phyloP scores from a whole-genome alignment of 225 moss, liverwort and hornwort genomes.

The Sphagnum tenellum region DNA sequence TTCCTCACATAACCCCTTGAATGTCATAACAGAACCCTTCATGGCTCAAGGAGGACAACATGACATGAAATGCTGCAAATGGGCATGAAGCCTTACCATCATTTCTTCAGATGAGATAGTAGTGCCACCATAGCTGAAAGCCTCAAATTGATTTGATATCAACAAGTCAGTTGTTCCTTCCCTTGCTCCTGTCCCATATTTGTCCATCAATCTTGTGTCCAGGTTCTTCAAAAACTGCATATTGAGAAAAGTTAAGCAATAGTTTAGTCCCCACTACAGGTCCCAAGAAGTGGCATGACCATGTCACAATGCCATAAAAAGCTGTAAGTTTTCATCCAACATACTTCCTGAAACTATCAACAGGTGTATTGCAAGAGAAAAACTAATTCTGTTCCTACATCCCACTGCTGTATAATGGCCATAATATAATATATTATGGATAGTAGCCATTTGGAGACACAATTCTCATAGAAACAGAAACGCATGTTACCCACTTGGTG shows the following conservation, averaged over 20 bases:
- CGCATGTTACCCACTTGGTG: too few relatives aligned
- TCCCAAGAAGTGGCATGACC: too few relatives aligned
- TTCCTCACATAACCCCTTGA: not conserved
- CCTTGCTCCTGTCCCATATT: conserved; percentile 17
- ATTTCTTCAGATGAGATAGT: conserved; percentile 53
- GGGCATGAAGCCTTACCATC: conserved; percentile 19
- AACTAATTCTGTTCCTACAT: not conserved
- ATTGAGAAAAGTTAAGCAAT: too few relatives aligned
- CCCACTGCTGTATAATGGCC: conserved; percentile 5
- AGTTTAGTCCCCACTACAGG: too few relatives aligned
- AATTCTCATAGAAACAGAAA: too few relatives aligned
- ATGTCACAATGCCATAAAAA: too few relatives aligned
- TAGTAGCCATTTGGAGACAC: too few relatives aligned
- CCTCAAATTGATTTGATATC: conserved; percentile 36
- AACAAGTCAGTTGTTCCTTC: conserved; percentile 41
- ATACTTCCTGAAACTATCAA: too few relatives aligned
- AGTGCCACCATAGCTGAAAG: conserved; percentile 52
- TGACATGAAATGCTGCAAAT: not conserved
- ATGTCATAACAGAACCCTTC: not conserved
- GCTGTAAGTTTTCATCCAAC: too few relatives aligned
- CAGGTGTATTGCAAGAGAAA: too few relatives aligned
- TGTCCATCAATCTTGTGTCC: conserved; percentile 18
- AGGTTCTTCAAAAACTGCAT: conserved; percentile 37
- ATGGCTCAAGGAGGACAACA: not conserved
- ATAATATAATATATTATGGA: not conserved